phyloP scores from a whole-genome alignment of 306 rosid genomes.

The Vigna nakashimae region DNA sequence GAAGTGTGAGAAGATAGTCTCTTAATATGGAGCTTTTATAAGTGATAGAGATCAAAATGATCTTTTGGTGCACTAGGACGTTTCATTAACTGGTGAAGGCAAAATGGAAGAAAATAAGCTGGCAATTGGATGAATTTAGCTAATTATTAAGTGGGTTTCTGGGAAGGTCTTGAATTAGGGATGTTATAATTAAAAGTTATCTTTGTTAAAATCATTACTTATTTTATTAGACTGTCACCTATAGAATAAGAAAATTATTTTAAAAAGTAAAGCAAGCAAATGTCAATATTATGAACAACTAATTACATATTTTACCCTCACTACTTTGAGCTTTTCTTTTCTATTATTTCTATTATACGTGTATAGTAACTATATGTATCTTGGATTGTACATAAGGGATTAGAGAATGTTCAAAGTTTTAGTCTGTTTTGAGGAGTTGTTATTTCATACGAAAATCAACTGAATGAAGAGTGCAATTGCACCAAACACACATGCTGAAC shows the following conservation, averaged over 20 bases:
- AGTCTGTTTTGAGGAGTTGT: neutral
- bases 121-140: conserved; percentile 8
- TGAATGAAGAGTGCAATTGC: neutral
- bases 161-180: neutral
- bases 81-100: conserved; percentile 31
- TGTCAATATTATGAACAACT: too few species aligned
- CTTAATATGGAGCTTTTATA: neutral
- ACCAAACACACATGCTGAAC: neutral
- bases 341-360: neutral
- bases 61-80: neutral
- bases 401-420: conserved; percentile 6
- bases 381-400: neutral
- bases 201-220: neutral
- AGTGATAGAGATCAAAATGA: neutral
- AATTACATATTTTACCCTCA: too few species aligned
- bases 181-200: neutral
- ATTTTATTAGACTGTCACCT: neutral
- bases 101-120: conserved; percentile 22
- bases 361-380: neutral
- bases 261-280: neutral
- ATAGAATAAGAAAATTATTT: neutral
- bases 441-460: conserved; percentile 4
- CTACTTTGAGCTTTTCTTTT: too few species aligned
- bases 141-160: conserved; percentile 8
- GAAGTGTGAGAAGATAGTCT: conserved; percentile 7